Percentiles rank a stretch among this genome's conserved stretches.
Conservation (phyloP, 805 yeast genomes). For the Zygosaccharomyces rouxii region DNA sequence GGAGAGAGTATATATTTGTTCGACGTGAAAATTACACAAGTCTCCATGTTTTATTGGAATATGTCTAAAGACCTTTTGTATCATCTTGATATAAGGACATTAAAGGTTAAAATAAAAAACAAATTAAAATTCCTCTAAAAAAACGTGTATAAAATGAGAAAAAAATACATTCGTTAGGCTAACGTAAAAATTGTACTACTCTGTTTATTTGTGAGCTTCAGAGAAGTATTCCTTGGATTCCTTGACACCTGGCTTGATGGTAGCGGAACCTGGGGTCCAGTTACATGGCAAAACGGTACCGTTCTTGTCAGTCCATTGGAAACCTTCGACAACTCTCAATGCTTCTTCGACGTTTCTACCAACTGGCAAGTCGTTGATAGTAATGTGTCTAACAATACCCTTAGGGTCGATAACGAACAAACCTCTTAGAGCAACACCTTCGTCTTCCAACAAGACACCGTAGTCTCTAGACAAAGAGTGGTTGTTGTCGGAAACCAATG, state of each 20-base stretch:
- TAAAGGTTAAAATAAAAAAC: no score
- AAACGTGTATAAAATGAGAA: background rate
- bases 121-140: background rate
- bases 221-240: conserved; percentile 77
- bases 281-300: conserved; percentile 99
- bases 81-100: no score
- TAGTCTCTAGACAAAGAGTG: conserved; percentile 91
- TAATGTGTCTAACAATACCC: conserved; percentile 91
- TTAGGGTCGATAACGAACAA: conserved; percentile 96
- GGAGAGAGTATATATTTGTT: no score
- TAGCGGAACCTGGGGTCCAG: conserved; percentile 95
- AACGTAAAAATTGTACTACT: background rate
- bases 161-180: conserved; percentile 1
- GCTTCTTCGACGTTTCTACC: conserved; percentile 99
- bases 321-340: conserved; percentile 94
- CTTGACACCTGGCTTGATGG: conserved; percentile 78
- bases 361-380: conserved; percentile 98
- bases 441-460: conserved; percentile 96
- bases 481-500: conserved; percentile 95
- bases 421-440: conserved; percentile 96
- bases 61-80: no score
- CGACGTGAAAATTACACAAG: no score
- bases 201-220: conserved; percentile 46
- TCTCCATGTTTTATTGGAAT: no score
- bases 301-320: conserved; percentile 98